Conservation (phyloP, 345 rosid species). For the Populus ilicifolia region DNA sequence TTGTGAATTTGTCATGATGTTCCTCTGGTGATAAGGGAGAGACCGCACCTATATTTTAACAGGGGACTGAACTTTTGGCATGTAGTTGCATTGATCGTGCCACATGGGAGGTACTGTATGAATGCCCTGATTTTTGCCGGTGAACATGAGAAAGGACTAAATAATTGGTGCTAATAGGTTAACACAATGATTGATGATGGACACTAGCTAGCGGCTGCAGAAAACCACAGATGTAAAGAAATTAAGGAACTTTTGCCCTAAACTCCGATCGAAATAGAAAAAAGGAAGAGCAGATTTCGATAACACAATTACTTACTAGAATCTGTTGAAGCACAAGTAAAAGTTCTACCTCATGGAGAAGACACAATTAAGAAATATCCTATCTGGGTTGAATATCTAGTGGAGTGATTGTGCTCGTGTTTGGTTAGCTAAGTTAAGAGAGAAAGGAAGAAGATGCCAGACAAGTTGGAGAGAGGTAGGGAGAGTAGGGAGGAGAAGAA, state of each 20-base stretch:
- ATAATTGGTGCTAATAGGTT: neutral
- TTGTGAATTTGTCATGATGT: neutral
- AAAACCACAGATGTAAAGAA: neutral
- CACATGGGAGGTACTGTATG: slow-evolving; percentile 2
- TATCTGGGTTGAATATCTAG: too few relatives aligned
- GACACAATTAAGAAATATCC: too few relatives aligned
- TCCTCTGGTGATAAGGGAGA: slow-evolving; percentile 1
- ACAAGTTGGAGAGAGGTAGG: too few relatives aligned
- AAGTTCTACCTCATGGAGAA: too few relatives aligned
- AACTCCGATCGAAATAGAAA: neutral
- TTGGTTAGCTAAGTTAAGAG: too few relatives aligned
- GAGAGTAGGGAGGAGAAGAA: too few relatives aligned
- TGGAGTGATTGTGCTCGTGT: too few relatives aligned
- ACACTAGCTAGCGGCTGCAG: neutral
- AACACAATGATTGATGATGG: neutral
- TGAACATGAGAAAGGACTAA: neutral
- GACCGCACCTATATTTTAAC: neutral
- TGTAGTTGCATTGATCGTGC: neutral
- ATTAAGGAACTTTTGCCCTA: neutral
- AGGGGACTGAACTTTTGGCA: neutral
- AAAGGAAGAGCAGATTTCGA: neutral
- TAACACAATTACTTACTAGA: neutral
- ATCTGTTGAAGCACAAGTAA: neutral
- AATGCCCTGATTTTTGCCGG: neutral
- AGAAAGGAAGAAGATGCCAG: too few relatives aligned